These are phyloP conservation scores for Brettanomyces naardenensis DNA, from an alignment of 805 yeast species.

Conservation along the genomic window DNA sequence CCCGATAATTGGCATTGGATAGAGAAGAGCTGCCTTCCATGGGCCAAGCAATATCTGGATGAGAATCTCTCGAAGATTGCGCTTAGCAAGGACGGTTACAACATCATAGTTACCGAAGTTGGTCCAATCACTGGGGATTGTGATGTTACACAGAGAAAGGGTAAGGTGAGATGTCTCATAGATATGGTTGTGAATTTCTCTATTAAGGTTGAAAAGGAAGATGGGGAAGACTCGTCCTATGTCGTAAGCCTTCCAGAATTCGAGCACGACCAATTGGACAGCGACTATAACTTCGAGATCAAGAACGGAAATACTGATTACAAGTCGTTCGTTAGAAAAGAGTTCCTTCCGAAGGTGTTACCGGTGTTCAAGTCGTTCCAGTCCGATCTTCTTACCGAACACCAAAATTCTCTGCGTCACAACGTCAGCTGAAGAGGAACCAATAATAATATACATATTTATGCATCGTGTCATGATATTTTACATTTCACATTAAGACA, in stretches of 20 bases:
- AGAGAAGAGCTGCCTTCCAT: constrained; percentile 87
- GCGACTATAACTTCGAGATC: constrained; percentile 48
- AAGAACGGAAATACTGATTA: constrained; percentile 31
- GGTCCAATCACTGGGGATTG: constrained; percentile 60
- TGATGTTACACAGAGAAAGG: constrained; percentile 78
- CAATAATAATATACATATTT: constrained; percentile 13
- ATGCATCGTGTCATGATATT: neutral
- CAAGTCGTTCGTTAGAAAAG: constrained; percentile 31
- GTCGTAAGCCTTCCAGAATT: constrained; percentile 54
- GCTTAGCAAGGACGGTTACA: constrained; percentile 27
- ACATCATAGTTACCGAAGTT: constrained; percentile 29
- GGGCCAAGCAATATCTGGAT: constrained; percentile 76
- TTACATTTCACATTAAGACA: neutral
- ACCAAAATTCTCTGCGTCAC: constrained; percentile 58
- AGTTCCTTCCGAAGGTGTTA: constrained; percentile 45
- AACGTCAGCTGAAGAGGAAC: constrained; percentile 24
- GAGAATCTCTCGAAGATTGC: constrained; percentile 46
- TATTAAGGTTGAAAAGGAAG: constrained; percentile 30
- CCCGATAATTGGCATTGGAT: constrained; percentile 74
- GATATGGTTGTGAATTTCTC: constrained; percentile 51
- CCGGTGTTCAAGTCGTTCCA: constrained; percentile 51
- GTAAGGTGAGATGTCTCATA: constrained; percentile 68
- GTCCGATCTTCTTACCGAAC: constrained; percentile 49
- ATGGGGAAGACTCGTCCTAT: constrained; percentile 30
- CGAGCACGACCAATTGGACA: constrained; percentile 69